These are phyloP conservation scores for Microbotryomycetes sp. DNA, from an alignment of 1,284 basidiomycete genomes.

Conservation along the genomic window DNA sequence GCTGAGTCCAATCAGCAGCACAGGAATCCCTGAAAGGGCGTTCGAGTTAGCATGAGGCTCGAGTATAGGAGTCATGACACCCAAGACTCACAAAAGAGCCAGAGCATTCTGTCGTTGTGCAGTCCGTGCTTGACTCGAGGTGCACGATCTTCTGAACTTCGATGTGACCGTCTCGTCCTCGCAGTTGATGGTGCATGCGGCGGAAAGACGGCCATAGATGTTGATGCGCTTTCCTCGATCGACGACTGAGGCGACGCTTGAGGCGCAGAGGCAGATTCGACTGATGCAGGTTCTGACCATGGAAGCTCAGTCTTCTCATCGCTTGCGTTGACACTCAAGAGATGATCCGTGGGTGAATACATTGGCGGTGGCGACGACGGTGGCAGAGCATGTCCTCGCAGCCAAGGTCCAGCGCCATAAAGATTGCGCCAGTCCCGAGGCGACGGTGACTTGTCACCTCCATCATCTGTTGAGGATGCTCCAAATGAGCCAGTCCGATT, in stretches of 20 bases:
- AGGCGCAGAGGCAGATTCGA: not conserved
- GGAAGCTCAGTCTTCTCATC: not conserved
- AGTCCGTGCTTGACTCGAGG: not conserved
- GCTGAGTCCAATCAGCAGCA: not conserved
- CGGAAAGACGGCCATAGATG: not conserved
- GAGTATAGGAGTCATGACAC: not conserved
- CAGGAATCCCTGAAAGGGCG: not conserved
- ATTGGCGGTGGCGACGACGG: slow-evolving; percentile 28
- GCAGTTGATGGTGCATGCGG: not conserved
- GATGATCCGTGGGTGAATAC: slow-evolving; percentile 20
- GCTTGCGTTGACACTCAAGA: not conserved
- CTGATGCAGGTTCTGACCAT: not conserved
- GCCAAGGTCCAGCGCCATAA: not conserved
- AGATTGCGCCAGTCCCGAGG: not conserved
- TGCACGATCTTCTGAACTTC: not conserved
- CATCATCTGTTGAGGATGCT: no score
- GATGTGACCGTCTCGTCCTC: not conserved
- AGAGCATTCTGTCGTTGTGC: slow-evolving; percentile 1
- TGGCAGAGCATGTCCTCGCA: not conserved
- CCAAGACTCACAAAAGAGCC: slow-evolving; percentile 2
- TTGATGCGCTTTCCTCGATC: not conserved
- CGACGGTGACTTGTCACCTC: not conserved
- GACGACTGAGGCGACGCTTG: not conserved
- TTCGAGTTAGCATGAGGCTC: not conserved
- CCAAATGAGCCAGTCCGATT: not conserved